Conservation (phyloP, 305 asterid species). For the Fraxinus baroniana region DNA sequence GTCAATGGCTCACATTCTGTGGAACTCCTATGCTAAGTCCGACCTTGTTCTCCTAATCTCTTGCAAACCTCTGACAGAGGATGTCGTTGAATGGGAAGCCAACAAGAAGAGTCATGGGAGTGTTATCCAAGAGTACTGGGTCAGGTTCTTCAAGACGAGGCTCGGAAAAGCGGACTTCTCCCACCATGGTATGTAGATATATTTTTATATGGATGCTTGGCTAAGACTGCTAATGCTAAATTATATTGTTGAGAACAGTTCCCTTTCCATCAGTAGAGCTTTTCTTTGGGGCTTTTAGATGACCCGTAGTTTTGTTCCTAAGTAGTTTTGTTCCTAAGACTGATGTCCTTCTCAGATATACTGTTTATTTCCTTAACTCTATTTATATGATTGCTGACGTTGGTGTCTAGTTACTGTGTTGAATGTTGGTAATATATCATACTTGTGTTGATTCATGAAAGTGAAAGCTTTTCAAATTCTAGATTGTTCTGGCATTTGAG, state of each 20-base stretch:
- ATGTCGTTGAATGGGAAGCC: slow-evolving; percentile 57
- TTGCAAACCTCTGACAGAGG: slow-evolving; percentile 39
- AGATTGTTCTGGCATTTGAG: not conserved
- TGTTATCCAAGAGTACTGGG: slow-evolving; percentile 49
- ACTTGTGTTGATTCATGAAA: not conserved
- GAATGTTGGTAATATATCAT: not conserved
- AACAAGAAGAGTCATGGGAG: slow-evolving; percentile 50
- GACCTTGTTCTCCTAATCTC: too few relatives aligned
- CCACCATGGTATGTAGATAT: slow-evolving; percentile 56
- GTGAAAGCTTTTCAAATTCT: not conserved
- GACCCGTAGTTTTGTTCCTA: not conserved
- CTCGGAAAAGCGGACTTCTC: slow-evolving; percentile 53
- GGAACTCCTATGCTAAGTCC: too few relatives aligned
- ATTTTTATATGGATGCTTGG: not conserved
- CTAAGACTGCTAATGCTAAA: not conserved
- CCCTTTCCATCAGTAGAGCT: not conserved
- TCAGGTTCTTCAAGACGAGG: slow-evolving; percentile 68
- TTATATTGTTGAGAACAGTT: not conserved
- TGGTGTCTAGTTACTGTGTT: not conserved
- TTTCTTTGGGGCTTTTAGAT: not conserved
- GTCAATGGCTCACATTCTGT: too few relatives aligned
- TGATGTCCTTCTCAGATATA: not conserved
- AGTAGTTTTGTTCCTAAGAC: too few relatives aligned
- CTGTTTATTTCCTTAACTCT: not conserved
- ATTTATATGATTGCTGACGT: not conserved